Percentiles rank a stretch among this genome's conserved stretches.
Conservation (phyloP, 441 rosid genomes). For the Lepidium campestre region DNA sequence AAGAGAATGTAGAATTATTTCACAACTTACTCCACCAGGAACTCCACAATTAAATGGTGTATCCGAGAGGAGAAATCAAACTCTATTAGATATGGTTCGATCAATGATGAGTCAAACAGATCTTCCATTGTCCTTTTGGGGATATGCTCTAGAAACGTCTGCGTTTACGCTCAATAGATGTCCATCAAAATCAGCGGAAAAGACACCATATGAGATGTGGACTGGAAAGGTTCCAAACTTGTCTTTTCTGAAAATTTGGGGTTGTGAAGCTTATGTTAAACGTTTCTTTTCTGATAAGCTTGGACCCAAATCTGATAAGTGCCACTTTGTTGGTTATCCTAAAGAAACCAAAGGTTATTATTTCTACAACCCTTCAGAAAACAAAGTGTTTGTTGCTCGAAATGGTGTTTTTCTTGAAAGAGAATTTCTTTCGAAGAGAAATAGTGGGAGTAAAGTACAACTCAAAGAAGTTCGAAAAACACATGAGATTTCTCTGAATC, state of each 20-base stretch:
- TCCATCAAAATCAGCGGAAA: not conserved
- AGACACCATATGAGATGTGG: not conserved
- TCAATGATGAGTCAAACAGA: not conserved
- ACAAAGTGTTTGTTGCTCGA: slow-evolving; percentile 9
- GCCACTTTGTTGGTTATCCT: not conserved
- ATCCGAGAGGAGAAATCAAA: not conserved
- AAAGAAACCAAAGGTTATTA: not conserved
- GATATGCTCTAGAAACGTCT: not conserved
- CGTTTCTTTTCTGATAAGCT: not conserved
- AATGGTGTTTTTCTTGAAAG: not conserved
- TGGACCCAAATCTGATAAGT: not conserved
- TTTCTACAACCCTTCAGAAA: not conserved
- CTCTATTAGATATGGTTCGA: not conserved
- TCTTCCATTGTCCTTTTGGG: not conserved
- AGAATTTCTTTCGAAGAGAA: not conserved
- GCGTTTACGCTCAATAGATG: not conserved
- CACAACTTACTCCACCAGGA: not conserved
- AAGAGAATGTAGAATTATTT: not conserved
- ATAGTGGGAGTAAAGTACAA: not conserved
- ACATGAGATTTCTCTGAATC: not conserved
- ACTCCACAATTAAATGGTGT: not conserved
- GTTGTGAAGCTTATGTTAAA: not conserved
- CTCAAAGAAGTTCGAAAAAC: too few species aligned
- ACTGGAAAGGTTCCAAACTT: not conserved
- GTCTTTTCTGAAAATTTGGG: not conserved